Base-by-base conservation (phyloP, 768 basidiomycete species). In the Boletus rex-veris region DNA sequence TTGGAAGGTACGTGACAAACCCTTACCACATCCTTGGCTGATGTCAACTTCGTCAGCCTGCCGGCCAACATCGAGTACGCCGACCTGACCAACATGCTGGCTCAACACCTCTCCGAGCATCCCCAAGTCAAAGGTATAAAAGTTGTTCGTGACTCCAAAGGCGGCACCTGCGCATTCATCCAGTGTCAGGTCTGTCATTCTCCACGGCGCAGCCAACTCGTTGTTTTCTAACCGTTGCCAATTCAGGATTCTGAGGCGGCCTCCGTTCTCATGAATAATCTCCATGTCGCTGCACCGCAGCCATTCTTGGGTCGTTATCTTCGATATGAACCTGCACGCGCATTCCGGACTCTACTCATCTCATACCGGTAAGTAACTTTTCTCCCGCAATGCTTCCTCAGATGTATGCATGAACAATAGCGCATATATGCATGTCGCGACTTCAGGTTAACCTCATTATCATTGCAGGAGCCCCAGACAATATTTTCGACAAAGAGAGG, bases 141-240 rank as follows among this genome's bases (percentile, higher is more conserved):
- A 53, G 83, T 90, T 48, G 80, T 90, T 39, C 84, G 84, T 52
- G 87, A 90, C 68, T 80, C 79, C 53, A 86, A 84, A 67, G 87
- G 87, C 37, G 85, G 88, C 14, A 81, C 87, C 42, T 92, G 90
- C 64, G 90, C 90, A 52, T 92, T 92, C 67, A 84, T 90, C 21
- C 90, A 92, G 71, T 91, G 89, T 77, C 80, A 89, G 76, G 90
- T 90, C 62, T 41, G 76, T 58, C 41, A 16, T 45, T 47, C 47
- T 47, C 44, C 18, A 12, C 33, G n/a, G 14, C n/a, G 8, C 35
- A 14, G 3, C 39, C 19, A 39, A 38, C 14, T 16, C 4, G 11
- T 42, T 14, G 43, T 42, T 41, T 48, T 52, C 36, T 48, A 21
- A 59, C 35, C 15, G 37, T 26, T 31, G 14, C 24, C 41, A 4